phyloP scores from a whole-genome alignment of 495 filamentous ascomycete genomes.

The Annulohypoxylon nitens region DNA sequence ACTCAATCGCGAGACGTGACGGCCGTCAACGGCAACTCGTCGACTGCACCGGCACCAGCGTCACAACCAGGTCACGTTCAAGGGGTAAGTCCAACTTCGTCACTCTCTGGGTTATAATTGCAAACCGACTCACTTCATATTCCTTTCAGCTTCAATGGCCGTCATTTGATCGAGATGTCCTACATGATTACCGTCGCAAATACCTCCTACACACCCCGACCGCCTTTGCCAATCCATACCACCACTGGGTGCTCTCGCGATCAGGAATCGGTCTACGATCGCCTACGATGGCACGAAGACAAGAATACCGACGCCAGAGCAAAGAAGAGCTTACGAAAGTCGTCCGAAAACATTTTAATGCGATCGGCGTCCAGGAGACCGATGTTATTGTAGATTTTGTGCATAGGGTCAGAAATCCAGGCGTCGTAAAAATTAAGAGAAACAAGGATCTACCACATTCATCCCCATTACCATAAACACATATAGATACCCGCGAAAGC shows the following conservation, averaged over 20 bases:
- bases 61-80: constrained; percentile 43
- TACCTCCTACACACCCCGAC: constrained; percentile 79
- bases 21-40: constrained; percentile 49
- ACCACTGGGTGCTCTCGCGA: constrained; percentile 77
- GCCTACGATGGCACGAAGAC: constrained; percentile 76
- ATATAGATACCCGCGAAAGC: constrained; percentile 42
- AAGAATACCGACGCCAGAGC: constrained; percentile 73
- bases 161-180: constrained; percentile 75
- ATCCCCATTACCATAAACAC: constrained; percentile 48
- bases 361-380: constrained; percentile 83
- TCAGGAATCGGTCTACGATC: constrained; percentile 77
- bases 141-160: constrained; percentile 77
- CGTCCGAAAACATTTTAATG: constrained; percentile 92
- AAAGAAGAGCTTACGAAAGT: constrained; percentile 84
- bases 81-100: constrained; percentile 40
- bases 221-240: constrained; percentile 77
- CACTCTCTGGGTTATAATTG: not conserved
- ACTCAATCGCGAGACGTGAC: constrained; percentile 59
- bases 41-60: constrained; percentile 38
- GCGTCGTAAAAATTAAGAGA: constrained; percentile 50
- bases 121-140: constrained; percentile 41
- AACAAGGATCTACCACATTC: constrained; percentile 49
- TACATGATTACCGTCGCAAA: constrained; percentile 84
- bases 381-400: constrained; percentile 89
- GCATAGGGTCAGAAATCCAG: constrained; percentile 76